Evolutionary conservation across 345 rosid species (phyloP).

Genomic region (Pseudoturritis turrita): DNA sequence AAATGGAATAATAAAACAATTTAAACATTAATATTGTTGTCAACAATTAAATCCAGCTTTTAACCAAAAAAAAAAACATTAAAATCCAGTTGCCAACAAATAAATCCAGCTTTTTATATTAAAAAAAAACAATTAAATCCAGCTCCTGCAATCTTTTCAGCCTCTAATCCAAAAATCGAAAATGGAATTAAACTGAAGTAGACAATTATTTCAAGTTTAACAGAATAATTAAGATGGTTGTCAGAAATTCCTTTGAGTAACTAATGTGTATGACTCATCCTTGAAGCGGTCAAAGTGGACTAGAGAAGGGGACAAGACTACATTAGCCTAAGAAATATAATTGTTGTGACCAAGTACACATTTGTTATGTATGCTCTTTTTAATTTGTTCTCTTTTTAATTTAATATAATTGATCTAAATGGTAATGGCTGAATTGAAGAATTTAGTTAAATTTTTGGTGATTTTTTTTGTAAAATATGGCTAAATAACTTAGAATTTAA

Average conservation of each 20-base stretch:
- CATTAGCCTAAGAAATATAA: slow-evolving; percentile 2
- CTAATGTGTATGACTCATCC: neutral
- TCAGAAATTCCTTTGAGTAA: neutral
- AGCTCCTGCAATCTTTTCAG: no score
- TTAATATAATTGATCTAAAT: no score
- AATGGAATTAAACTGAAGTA: neutral
- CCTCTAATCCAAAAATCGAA: neutral
- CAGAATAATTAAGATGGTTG: neutral
- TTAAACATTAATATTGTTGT: neutral
- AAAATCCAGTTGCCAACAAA: neutral
- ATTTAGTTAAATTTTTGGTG: no score
- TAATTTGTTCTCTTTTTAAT: neutral
- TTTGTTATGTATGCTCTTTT: neutral
- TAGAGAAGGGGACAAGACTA: neutral
- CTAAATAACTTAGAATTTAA: no score
- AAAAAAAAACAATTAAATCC: neutral
- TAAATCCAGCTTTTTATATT: neutral
- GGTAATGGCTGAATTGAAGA: no score
- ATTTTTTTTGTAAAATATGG: no score
- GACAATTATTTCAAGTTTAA: neutral
- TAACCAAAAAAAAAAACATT: neutral
- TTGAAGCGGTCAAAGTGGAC: slow-evolving; percentile 26
- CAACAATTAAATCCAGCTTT: neutral
- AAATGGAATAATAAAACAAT: neutral
- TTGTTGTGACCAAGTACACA: neutral